Base-by-base conservation (phyloP, 495 filamentous ascomycete species). In the Annulohypoxylon moriforme region DNA sequence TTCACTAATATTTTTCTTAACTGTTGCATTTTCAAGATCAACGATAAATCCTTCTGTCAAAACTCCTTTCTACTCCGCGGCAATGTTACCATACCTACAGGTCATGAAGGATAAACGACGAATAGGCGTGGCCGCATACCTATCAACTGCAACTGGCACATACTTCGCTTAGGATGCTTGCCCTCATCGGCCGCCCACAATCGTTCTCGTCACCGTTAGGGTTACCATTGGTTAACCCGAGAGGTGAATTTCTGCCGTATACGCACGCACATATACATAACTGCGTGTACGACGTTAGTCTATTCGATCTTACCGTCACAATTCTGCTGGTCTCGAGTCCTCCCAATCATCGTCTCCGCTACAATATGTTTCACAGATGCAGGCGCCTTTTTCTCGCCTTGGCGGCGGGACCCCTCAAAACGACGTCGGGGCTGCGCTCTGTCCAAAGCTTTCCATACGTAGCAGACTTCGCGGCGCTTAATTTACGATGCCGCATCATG, bases 81-180 rank as follows among this genome's bases (percentile, higher is more conserved):
- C 66, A 66, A 69, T 73, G 71, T 55, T 58, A 73, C 71, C 71
- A 73, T 73, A 69, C 71, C 66, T 73, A 73, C 71, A 73, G 56
- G 38, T 61, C 56, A 60, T 66, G 57, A 68, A 57, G 20, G 20
- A 33, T 16, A 68, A 59, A 40, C 47, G 50, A 63, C 71, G 71
- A 73, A 73, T 73, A 65, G 66, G 71, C 66, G 60, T 69, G 56
- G 66, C 62, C 71, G 71, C 61, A 66, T 64, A 61, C 36, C 61
- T 66, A 27, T 52, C 53, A n/a, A 60, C 56, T 67, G 47, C 63
- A 62, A 71, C 66, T 63, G 62, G 61, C 50, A 65, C 64, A 58
- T 61, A 73, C 71, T 66, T 73, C 71, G 65, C 60, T 66, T 73
- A 73, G 66, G 40, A 73, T 59, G 36, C 52, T 49, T 61, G 56